Conservation (phyloP, 192 early-diverging fungal species). For the Rhizophagus sp. region DNA sequence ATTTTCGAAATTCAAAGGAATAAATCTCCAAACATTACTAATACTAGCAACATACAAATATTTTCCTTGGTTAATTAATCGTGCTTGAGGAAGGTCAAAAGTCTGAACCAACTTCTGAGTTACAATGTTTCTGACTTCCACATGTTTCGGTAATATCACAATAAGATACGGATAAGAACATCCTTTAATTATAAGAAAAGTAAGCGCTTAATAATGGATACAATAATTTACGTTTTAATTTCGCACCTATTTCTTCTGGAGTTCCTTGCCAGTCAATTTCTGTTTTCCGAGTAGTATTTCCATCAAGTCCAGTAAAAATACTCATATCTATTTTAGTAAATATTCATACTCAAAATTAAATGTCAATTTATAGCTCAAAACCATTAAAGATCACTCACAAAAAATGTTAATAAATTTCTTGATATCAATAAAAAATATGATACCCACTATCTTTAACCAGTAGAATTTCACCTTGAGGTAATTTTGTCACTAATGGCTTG, state of each 20-base stretch:
- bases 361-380: background rate
- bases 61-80: constrained; percentile 71
- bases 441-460: constrained; percentile 59
- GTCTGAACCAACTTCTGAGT: constrained; percentile 83
- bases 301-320: constrained; percentile 58
- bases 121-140: constrained; percentile 87
- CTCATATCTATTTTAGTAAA: constrained; percentile 47
- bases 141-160: constrained; percentile 62
- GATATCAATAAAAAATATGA: background rate
- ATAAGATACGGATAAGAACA: constrained; percentile 74
- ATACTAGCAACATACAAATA: constrained; percentile 69
- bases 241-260: constrained; percentile 60
- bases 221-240: background rate
- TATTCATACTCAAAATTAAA: background rate
- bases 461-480: constrained; percentile 66
- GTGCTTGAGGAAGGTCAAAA: constrained; percentile 65
- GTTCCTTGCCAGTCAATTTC: constrained; percentile 64
- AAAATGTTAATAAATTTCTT: background rate
- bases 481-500: constrained; percentile 61
- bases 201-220: background rate
- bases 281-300: constrained; percentile 55
- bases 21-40: constrained; percentile 73
- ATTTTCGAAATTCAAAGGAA: constrained; percentile 56
- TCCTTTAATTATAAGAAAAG: constrained; percentile 35
- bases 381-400: background rate